These are phyloP conservation scores for Fraxinus quadrangulata DNA, from an alignment of 257 asterid species.

Conservation along the genomic window DNA sequence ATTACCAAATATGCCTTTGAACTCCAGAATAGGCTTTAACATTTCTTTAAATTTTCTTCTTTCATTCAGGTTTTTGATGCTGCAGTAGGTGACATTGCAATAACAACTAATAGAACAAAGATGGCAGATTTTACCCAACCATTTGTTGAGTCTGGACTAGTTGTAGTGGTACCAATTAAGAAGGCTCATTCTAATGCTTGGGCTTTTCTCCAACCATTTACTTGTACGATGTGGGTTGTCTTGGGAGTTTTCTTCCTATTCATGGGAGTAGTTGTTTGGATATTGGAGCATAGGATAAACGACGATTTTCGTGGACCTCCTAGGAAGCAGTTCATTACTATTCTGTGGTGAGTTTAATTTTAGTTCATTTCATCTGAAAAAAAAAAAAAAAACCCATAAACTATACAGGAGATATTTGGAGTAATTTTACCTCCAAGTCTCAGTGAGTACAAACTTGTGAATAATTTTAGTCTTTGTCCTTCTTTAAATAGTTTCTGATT, in stretches of 20 bases:
- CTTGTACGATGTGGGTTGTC: constrained; percentile 50
- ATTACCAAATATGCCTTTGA: not conserved
- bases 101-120: constrained; percentile 53
- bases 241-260: constrained; percentile 44
- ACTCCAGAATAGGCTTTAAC: not conserved
- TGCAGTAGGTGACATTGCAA: constrained; percentile 63
- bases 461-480: too few relatives aligned
- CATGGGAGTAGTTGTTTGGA: constrained; percentile 55
- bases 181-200: constrained; percentile 42
- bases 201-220: constrained; percentile 57
- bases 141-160: constrained; percentile 60
- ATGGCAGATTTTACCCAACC: constrained; percentile 71
- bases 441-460: too few relatives aligned
- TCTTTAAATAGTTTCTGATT: too few relatives aligned
- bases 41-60: not conserved
- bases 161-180: constrained; percentile 54
- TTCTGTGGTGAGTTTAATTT: constrained; percentile 45
- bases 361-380: too few relatives aligned
- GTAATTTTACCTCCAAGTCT: too few relatives aligned
- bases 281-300: constrained; percentile 56
- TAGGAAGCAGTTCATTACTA: constrained; percentile 48
- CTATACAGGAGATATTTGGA: too few relatives aligned
- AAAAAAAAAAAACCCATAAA: too few relatives aligned
- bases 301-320: constrained; percentile 68
- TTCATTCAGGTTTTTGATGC: constrained; percentile 49